Conservation (phyloP, 805 yeast species). For the Cyberlindnera mycetangii region DNA sequence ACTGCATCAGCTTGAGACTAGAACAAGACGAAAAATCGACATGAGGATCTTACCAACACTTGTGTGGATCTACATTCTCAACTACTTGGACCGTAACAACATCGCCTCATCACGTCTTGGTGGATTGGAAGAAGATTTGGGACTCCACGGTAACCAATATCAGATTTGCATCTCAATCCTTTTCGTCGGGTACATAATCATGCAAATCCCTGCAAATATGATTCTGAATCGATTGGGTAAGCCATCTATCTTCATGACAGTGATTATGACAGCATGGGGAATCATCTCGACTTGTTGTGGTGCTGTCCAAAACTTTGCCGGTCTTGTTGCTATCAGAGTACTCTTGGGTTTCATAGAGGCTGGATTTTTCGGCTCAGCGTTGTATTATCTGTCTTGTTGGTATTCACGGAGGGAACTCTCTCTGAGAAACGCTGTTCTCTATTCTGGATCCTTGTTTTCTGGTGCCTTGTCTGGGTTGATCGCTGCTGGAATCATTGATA, state of each 20-base stretch:
- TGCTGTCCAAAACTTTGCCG: constrained; percentile 29
- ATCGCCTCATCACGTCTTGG: constrained; percentile 50
- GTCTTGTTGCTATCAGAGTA: constrained; percentile 34
- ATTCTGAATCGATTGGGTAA: constrained; percentile 42
- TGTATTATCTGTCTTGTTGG: constrained; percentile 52
- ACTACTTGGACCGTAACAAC: constrained; percentile 48
- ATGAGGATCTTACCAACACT: constrained; percentile 47
- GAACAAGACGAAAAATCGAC: constrained; percentile 44
- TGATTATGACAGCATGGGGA: constrained; percentile 48
- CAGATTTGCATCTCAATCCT: constrained; percentile 49
- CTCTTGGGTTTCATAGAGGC: constrained; percentile 44
- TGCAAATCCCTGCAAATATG: constrained; percentile 48
- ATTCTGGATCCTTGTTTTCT: constrained; percentile 54
- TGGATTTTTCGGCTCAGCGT: constrained; percentile 49
- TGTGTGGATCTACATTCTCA: constrained; percentile 48
- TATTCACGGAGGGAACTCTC: constrained; percentile 45
- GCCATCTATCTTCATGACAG: constrained; percentile 49
- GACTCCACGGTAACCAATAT: constrained; percentile 40
- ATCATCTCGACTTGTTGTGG: constrained; percentile 38
- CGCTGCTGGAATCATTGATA: constrained; percentile 49
- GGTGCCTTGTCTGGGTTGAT: constrained; percentile 51
- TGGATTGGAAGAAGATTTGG: constrained; percentile 45
- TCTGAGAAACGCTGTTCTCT: constrained; percentile 50
- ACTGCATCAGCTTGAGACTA: constrained; percentile 37
- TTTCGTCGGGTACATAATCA: constrained; percentile 50